Base-by-base conservation (phyloP, 768 basidiomycete genomes). In the Sutorius australiensis region DNA sequence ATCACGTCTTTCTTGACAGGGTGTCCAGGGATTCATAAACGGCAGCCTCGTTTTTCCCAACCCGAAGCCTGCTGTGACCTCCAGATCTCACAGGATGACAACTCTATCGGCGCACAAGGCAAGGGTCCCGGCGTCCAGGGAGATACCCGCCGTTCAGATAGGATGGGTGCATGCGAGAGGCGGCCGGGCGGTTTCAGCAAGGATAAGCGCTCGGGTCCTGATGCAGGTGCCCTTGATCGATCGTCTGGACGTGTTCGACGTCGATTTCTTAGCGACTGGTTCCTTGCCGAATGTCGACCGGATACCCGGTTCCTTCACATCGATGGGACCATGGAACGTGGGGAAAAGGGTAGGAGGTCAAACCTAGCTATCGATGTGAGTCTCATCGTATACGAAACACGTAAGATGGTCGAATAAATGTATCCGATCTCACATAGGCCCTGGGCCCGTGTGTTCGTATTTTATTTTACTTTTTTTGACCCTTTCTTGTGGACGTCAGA, bases 51-150 rank as follows among this genome's bases (percentile, higher is more conserved):
- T 44, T 36, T 48, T 49, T 41, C 30, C 32, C 48, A 44, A 38
- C 50, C 48, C 11, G 51, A 51, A 45, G 8, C 42, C 34, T 48
- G 24, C 19, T 38, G 31, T 33, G 36, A 13, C 34, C 36, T 5
- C 11, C 12, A 33, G 42, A 55, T 54, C 49, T 52, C 51, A 47
- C 56, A 55, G 36, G 37, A 40, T n/a, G 40, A 30, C 4, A 55
- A 59, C 60, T 59, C 55, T 54, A 59, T 61, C 46, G 24, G 24
- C 24, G 61, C 59, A 58, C 60, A 49, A 48, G 52, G 39, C 28
- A 31, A n/a, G 37, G 13, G 2, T 36, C 46, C 46, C 46, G 48
- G 55, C 36, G n/a, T 37, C 6, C 36, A 37, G 36, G 27, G 51
- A 19, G 39, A 44, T 31, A 33, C 52, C 47, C 50, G 52, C 56